Evolutionary conservation across 1,139 yeast genomes (phyloP).

Genomic region (Yamadazyma dendronema): DNA sequence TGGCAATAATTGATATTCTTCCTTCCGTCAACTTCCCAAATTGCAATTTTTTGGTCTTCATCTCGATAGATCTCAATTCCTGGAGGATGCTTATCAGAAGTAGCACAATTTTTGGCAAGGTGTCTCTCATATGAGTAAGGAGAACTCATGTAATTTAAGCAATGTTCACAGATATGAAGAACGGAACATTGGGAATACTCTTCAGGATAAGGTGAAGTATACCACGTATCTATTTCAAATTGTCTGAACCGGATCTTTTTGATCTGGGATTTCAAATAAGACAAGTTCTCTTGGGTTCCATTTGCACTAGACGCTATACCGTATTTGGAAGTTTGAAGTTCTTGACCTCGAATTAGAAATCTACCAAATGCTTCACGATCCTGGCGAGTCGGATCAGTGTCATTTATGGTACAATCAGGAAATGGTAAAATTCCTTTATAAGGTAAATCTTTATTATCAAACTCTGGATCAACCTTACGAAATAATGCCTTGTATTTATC

Average conservation of each 20-base stretch:
- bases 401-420: conserved; percentile 58
- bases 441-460: conserved; percentile 45
- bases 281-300: background rate
- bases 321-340: conserved; percentile 13
- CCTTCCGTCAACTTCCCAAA: conserved; percentile 93
- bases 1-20: conserved; percentile 82
- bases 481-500: conserved; percentile 8
- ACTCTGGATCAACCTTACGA: conserved; percentile 10
- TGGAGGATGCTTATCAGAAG: conserved; percentile 68
- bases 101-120: conserved; percentile 60
- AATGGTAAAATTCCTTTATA: conserved; percentile 62
- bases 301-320: background rate
- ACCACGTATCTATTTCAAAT: conserved; percentile 85
- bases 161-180: conserved; percentile 78
- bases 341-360: conserved; percentile 25
- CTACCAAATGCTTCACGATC: conserved; percentile 51
- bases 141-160: conserved; percentile 78
- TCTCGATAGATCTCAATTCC: conserved; percentile 88
- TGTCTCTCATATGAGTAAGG: conserved; percentile 71
- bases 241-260: conserved; percentile 65
- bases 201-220: conserved; percentile 89
- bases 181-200: conserved; percentile 66
- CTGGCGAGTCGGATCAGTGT: conserved; percentile 55
- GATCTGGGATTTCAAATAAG: conserved; percentile 29
- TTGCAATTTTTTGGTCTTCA: conserved; percentile 45